Base-by-base conservation (phyloP, 805 yeast species). In the Yamadazyma sp. region DNA sequence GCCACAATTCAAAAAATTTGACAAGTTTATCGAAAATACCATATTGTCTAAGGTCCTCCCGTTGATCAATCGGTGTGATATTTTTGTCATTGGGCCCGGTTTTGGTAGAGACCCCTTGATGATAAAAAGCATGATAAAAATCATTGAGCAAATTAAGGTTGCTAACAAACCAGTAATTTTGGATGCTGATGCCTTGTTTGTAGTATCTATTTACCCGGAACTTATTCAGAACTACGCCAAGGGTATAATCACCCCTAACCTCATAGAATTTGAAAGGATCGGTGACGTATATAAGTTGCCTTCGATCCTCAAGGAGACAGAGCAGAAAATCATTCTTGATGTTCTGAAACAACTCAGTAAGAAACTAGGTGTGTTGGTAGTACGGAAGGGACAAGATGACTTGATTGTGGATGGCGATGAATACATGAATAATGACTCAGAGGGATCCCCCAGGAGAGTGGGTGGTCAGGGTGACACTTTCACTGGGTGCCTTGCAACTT, bases 401-500 rank as follows among this genome's bases (percentile, higher is more conserved):
- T 46, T 75, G 24, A 82, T 89, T 8, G 82, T 78, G 4, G 64
- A 71, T 35, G 77, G 75, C 2, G 66, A 61, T 3, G 53, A 58
- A 4, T 50, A 63, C 4, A 45, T 85, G 5, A 49, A 62, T 3
- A 74, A 71, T 44, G 70, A 69, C 23, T 53, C 66, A 21, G 50
- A 57, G 11, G 97, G 98, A 1, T 82, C 93, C 5, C 60, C 64
- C 34, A 83, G 86, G 53, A 71, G 99, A 37, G 95, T 86, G 6
- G 96, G 97, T 9, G 99, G 99, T 0, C 98, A 93, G 62, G 99
- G 99, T 17, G 99, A 93, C 52, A 84, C 96, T 0, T 59, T 93
- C 26, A 77, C 91, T 0, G 99, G 99, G 0, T 67, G 86, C 16
- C 62, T 89, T n/a, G 89, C 90, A 1, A 82, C 95, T 0, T 68